phyloP scores from a whole-genome alignment of 2,329 filamentous ascomycete genomes.

The Saccharata proteae region DNA sequence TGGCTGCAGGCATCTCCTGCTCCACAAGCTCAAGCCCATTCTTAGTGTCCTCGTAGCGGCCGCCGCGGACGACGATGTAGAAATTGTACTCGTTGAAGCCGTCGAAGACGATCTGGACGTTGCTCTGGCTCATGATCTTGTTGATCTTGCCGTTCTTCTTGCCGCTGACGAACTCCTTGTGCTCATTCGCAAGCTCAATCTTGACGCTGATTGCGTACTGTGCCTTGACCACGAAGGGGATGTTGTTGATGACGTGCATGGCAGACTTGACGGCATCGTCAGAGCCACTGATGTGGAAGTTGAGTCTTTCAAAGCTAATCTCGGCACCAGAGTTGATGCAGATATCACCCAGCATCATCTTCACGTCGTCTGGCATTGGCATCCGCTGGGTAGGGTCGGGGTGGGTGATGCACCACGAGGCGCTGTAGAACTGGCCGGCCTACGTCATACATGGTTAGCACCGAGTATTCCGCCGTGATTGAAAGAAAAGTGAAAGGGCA shows the following conservation, averaged over 20 bases:
- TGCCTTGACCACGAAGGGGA: conserved; percentile 74
- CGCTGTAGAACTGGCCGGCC: conserved; percentile 96
- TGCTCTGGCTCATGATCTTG: conserved; percentile 99
- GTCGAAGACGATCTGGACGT: conserved; percentile 97
- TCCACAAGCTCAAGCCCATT: conserved; percentile 86
- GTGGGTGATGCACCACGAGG: conserved; percentile 87
- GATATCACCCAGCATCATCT: conserved; percentile 87
- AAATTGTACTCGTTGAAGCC: conserved; percentile 99
- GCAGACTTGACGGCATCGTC: conserved; percentile 94
- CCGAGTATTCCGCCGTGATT: conserved; percentile 4
- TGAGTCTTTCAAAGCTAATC: conserved; percentile 85
- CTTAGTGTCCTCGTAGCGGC: conserved; percentile 87
- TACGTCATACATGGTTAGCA: conserved; percentile 25
- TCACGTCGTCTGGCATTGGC: conserved; percentile 57
- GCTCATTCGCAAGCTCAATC: conserved; percentile 96
- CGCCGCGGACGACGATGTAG: conserved; percentile 93
- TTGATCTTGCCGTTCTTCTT: conserved; percentile 99
- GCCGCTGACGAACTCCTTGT: conserved; percentile 98
- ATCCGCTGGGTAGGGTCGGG: conserved; percentile 53
- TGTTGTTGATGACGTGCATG: conserved; percentile 85
- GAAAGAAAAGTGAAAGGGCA: too few species aligned
- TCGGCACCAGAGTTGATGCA: conserved; percentile 94
- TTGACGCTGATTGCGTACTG: conserved; percentile 94
- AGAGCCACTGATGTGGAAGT: conserved; percentile 87
- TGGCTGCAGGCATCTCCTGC: conserved; percentile 97